Evolutionary conservation across 106 monocot species (phyloP).

Genomic region (Dendrobium chrysotoxum): DNA sequence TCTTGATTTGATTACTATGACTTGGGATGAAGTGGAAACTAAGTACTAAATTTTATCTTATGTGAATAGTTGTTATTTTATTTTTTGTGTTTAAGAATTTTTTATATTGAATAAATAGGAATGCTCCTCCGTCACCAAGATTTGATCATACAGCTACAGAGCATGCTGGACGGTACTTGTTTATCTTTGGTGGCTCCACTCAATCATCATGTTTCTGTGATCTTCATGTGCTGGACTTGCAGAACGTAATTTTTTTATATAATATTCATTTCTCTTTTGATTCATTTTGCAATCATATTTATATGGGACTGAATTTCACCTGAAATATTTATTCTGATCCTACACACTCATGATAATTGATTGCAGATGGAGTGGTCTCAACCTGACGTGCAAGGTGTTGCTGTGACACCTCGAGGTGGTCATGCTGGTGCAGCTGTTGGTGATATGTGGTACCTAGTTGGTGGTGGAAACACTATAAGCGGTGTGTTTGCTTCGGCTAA

Average conservation of each 20-base stretch:
- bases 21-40: slow-evolving; percentile 56
- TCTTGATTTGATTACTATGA: slow-evolving; percentile 82
- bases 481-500: slow-evolving; percentile 30
- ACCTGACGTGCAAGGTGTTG: slow-evolving; percentile 52
- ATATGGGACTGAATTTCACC: neutral
- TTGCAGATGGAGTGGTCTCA: slow-evolving; percentile 94
- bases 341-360: neutral
- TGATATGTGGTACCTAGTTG: slow-evolving; percentile 82
- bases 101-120: slow-evolving; percentile 25
- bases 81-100: neutral
- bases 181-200: slow-evolving; percentile 87
- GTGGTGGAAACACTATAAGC: slow-evolving; percentile 84
- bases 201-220: slow-evolving; percentile 78
- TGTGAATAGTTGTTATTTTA: neutral
- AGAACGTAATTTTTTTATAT: slow-evolving; percentile 33
- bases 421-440: slow-evolving; percentile 62
- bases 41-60: slow-evolving; percentile 25
- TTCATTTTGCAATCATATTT: neutral
- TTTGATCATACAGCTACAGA: slow-evolving; percentile 75
- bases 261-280: neutral
- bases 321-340: neutral
- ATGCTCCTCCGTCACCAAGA: slow-evolving; percentile 51
- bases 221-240: slow-evolving; percentile 82
- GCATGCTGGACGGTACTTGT: slow-evolving; percentile 66
- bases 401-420: slow-evolving; percentile 68